A percentile compares a stretch with the other conserved stretches of the same genome.
These are phyloP conservation scores for Globisporangium carolinianum DNA, from an alignment of 352 stramenopile species.

Conservation along the genomic window DNA sequence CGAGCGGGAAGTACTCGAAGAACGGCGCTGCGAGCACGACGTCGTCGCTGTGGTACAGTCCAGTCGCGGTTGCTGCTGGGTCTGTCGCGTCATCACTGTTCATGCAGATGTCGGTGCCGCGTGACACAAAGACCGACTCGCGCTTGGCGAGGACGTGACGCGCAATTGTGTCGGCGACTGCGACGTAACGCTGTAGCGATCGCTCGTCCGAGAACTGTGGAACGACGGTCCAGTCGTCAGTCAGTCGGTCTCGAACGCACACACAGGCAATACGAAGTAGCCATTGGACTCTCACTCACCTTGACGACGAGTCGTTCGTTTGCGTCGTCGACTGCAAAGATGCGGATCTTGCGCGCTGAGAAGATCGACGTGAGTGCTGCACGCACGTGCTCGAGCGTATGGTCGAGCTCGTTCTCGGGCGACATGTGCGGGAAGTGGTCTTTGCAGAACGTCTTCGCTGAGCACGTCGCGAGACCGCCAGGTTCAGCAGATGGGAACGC, in stretches of 20 bases:
- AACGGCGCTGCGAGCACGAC: slow-evolving; percentile 34
- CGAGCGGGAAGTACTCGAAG: slow-evolving; percentile 35
- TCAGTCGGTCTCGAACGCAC: background rate
- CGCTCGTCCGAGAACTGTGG: slow-evolving; percentile 54
- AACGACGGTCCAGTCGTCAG: background rate
- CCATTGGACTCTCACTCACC: slow-evolving; percentile 9
- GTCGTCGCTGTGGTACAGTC: slow-evolving; percentile 33
- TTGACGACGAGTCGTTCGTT: slow-evolving; percentile 44
- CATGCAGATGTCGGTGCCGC: slow-evolving; percentile 5
- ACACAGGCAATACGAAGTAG: background rate
- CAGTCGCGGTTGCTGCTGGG: slow-evolving; percentile 17
- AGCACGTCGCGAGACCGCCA: slow-evolving; percentile 46
- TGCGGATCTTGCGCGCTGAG: slow-evolving; percentile 41
- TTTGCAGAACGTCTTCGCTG: slow-evolving; percentile 67
- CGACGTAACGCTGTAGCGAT: slow-evolving; percentile 29
- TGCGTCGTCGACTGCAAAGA: slow-evolving; percentile 50
- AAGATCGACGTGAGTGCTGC: slow-evolving; percentile 49
- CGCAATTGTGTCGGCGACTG: slow-evolving; percentile 25
- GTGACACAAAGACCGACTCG: slow-evolving; percentile 9
- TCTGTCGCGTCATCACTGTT: slow-evolving; percentile 1
- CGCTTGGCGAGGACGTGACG: slow-evolving; percentile 25
- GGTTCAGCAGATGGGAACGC: slow-evolving; percentile 24
- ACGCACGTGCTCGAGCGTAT: slow-evolving; percentile 68
- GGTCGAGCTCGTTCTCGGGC: slow-evolving; percentile 71
- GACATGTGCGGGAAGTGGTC: slow-evolving; percentile 70